A percentile compares a stretch with the other conserved stretches of the same genome.
These are phyloP conservation scores for Coemansia sp. DNA, from an alignment of 192 early-diverging fungal genomes.

Conservation along the genomic window DNA sequence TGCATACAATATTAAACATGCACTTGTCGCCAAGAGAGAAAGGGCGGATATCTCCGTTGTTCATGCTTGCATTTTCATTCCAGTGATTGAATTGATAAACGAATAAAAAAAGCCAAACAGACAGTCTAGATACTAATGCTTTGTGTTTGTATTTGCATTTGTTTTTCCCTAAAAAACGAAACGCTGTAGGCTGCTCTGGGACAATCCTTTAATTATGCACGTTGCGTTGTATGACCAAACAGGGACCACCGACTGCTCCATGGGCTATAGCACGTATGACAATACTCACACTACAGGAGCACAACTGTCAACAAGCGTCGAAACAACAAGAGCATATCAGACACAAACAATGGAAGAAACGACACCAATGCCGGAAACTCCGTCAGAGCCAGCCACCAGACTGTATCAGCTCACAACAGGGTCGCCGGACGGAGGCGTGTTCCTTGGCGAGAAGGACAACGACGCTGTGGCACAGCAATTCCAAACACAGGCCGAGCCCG, in stretches of 20 bases:
- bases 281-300: neutral
- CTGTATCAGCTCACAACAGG: neutral
- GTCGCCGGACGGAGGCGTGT: neutral
- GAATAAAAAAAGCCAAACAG: neutral
- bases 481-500: neutral
- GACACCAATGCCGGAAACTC: neutral
- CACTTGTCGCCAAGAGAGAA: neutral
- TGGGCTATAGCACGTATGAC: constrained; percentile 1
- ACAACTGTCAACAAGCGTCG: neutral
- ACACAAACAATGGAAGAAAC: neutral
- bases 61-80: neutral
- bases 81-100: neutral
- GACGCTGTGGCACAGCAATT: neutral
- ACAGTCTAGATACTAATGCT: neutral
- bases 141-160: neutral
- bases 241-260: constrained; percentile 16
- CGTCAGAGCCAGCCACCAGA: neutral
- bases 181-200: constrained; percentile 22
- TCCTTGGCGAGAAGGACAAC: neutral
- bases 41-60: neutral
- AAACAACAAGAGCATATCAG: constrained; percentile 1
- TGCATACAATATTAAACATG: neutral
- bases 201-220: constrained; percentile 29
- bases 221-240: constrained; percentile 33
- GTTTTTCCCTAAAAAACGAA: constrained; percentile 1